Conservation (phyloP, 2,329 filamentous ascomycete genomes). For the Aspergillus carbonarius region DNA sequence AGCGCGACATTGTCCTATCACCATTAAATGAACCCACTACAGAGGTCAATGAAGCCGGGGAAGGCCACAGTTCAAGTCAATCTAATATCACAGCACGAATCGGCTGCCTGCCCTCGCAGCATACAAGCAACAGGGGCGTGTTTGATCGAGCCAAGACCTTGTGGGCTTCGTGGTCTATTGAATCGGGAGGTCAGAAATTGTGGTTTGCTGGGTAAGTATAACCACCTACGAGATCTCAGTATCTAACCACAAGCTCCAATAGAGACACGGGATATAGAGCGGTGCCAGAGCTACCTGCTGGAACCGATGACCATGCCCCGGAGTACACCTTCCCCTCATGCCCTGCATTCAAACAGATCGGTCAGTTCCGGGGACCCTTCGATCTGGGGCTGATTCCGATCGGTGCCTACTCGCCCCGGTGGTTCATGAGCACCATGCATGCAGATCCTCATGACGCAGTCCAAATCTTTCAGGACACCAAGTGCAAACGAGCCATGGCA, state of each 20-base stretch:
- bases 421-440: constrained; percentile 77
- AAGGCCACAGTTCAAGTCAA: constrained; percentile 20
- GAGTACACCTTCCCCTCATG: constrained; percentile 69
- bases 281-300: constrained; percentile 64
- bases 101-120: constrained; percentile 80
- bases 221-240: not conserved
- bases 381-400: constrained; percentile 92
- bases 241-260: constrained; percentile 22
- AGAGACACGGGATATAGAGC: constrained; percentile 89
- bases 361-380: constrained; percentile 76
- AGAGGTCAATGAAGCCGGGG: constrained; percentile 28
- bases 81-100: constrained; percentile 67
- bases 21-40: constrained; percentile 27
- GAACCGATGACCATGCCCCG: constrained; percentile 68
- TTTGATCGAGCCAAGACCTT: constrained; percentile 75
- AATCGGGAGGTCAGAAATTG: constrained; percentile 71
- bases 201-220: constrained; percentile 68
- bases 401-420: constrained; percentile 70
- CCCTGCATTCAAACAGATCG: constrained; percentile 84
- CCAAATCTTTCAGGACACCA: constrained; percentile 83
- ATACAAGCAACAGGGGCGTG: constrained; percentile 67
- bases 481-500: constrained; percentile 72
- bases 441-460: constrained; percentile 84
- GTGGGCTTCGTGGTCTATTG: constrained; percentile 84
- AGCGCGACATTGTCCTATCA: constrained; percentile 68